Evolutionary conservation across 257 asterid genomes (phyloP).

Genomic region (Solanum medicagineum): DNA sequence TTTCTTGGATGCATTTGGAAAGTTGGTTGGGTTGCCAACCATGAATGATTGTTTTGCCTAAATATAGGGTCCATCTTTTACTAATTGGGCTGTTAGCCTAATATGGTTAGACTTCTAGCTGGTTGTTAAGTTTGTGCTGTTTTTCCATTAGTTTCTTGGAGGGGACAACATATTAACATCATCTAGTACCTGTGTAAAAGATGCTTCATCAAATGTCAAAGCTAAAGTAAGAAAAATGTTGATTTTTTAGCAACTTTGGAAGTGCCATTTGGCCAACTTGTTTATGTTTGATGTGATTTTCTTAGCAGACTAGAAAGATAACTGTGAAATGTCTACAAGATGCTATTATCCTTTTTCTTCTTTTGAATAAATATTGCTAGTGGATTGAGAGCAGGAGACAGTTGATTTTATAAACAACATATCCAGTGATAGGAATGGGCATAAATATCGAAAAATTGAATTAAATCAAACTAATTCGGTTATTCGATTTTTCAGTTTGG

Average conservation of each 20-base stretch:
- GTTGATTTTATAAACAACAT: no score
- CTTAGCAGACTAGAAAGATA: background rate
- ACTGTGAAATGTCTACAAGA: background rate
- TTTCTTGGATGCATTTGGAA: background rate
- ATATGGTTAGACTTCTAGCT: background rate
- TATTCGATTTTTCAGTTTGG: no score
- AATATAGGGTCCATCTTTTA: background rate
- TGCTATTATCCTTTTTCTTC: background rate
- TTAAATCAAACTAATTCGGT: no score
- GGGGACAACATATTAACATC: background rate
- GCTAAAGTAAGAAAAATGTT: background rate
- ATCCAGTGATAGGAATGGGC: no score
- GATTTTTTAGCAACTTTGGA: background rate
- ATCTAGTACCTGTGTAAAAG: background rate
- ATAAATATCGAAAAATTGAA: no score
- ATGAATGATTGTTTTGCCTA: background rate
- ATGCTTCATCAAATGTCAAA: background rate
- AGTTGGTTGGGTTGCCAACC: background rate
- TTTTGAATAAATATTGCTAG: background rate
- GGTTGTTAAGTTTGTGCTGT: background rate
- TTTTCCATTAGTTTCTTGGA: background rate
- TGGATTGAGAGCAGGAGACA: background rate
- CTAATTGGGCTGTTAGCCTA: background rate
- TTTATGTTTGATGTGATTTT: background rate
- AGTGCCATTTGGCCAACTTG: background rate